Percentiles rank a stretch among this genome's conserved stretches.
These are phyloP conservation scores for Mycena pura DNA, from an alignment of 768 basidiomycete genomes.

Conservation along the genomic window DNA sequence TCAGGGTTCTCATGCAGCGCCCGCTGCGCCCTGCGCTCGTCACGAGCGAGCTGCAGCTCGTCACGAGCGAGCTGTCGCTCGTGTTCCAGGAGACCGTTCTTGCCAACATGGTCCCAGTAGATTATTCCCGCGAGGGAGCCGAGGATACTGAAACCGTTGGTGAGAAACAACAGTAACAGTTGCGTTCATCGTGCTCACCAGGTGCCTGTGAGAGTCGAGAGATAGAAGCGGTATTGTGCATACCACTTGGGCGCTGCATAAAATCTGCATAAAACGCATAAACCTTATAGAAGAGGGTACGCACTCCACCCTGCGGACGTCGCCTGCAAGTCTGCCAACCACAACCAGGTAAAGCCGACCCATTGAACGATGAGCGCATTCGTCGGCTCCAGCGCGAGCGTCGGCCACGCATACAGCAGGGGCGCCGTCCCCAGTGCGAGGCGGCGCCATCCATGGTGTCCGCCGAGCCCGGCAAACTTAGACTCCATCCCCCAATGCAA, in stretches of 20 bases:
- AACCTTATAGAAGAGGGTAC: conserved; percentile 35
- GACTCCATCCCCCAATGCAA: conserved; percentile 98
- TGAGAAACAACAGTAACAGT: conserved; percentile 4
- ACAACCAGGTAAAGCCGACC: conserved; percentile 87
- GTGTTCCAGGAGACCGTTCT: conserved; percentile 70
- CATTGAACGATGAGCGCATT: conserved; percentile 85
- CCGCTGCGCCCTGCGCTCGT: conserved; percentile 49
- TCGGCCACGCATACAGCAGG: conserved; percentile 87
- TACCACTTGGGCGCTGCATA: conserved; percentile 88
- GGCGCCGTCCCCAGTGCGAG: conserved; percentile 85
- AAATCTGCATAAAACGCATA: conserved; percentile 9
- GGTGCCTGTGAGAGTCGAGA: conserved; percentile 86
- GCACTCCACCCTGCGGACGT: conserved; percentile 87
- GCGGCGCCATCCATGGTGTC: conserved; percentile 79
- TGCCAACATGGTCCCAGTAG: conserved; percentile 84
- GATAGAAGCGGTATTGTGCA: conserved; percentile 95
- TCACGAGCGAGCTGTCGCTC: too few relatives aligned
- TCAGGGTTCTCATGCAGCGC: conserved; percentile 11
- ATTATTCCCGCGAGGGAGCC: conserved; percentile 87
- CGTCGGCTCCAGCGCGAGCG: conserved; percentile 81
- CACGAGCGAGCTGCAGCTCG: conserved; percentile 65
- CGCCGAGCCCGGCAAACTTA: conserved; percentile 86
- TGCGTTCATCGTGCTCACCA: conserved; percentile 63
- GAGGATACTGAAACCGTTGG: conserved; percentile 76
- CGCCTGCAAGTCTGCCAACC: conserved; percentile 82